Evolutionary conservation across 2,329 filamentous ascomycete species (phyloP).

Genomic region (Aureobasidium sp.): DNA sequence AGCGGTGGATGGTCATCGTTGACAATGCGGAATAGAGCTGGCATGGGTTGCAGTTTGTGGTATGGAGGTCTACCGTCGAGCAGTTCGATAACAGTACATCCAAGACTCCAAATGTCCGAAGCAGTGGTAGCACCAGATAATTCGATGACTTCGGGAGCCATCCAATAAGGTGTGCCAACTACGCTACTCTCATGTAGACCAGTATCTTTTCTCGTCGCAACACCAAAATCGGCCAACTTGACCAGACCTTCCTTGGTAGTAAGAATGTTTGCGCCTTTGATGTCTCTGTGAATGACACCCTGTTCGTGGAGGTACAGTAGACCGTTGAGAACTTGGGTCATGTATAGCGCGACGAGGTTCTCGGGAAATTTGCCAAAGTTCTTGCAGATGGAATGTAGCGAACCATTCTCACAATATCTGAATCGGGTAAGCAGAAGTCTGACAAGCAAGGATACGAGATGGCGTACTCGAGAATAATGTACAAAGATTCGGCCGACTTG

Average conservation of each 20-base stretch:
- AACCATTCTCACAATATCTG: conserved; percentile 96
- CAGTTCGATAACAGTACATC: conserved; percentile 94
- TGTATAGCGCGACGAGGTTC: conserved; percentile 94
- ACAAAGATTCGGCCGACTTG: conserved; percentile 84
- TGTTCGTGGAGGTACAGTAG: conserved; percentile 96
- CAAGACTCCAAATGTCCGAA: conserved; percentile 99
- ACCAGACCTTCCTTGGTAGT: conserved; percentile 97
- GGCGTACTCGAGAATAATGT: conserved; percentile 86
- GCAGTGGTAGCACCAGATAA: conserved; percentile 93
- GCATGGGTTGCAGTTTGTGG: conserved; percentile 94
- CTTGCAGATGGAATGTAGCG: conserved; percentile 94
- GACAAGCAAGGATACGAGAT: conserved; percentile 17
- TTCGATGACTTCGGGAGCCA: conserved; percentile 98
- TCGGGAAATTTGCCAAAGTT: conserved; percentile 98
- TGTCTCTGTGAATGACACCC: conserved; percentile 96
- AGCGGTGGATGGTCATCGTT: conserved; percentile 97
- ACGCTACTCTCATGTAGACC: conserved; percentile 77
- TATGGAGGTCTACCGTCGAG: conserved; percentile 93
- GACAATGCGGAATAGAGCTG: conserved; percentile 92
- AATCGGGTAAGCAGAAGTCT: conserved; percentile 12
- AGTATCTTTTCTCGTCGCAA: conserved; percentile 75
- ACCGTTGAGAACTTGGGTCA: conserved; percentile 94
- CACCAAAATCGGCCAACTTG: conserved; percentile 95
- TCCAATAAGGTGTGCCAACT: conserved; percentile 98
- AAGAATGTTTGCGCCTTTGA: conserved; percentile 97